A percentile compares a stretch with the other conserved stretches of the same genome.
These are phyloP conservation scores for Cucurbita pepo DNA, from an alignment of 306 rosid species.

Conservation along the genomic window DNA sequence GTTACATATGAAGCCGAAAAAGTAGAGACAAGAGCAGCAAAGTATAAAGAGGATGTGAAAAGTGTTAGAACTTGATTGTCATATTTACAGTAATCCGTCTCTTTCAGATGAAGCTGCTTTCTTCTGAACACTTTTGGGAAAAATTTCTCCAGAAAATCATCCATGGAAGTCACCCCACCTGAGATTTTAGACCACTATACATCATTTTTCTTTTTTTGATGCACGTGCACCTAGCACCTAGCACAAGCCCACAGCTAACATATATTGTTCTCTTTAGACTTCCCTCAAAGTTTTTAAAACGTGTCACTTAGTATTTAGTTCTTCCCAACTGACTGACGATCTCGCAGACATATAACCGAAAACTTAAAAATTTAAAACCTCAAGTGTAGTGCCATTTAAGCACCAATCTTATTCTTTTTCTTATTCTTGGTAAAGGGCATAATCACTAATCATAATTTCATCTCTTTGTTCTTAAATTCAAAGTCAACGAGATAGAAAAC, in stretches of 20 bases:
- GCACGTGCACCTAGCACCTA: too few relatives aligned
- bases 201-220: neutral
- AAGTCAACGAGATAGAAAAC: neutral
- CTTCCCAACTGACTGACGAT: too few relatives aligned
- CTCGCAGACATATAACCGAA: too few relatives aligned
- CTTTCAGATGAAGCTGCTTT: slow-evolving; percentile 45
- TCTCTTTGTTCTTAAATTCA: neutral
- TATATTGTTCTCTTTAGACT: too few relatives aligned
- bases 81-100: slow-evolving; percentile 82
- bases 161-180: slow-evolving; percentile 98
- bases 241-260: too few relatives aligned
- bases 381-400: too few relatives aligned
- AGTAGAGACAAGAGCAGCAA: slow-evolving; percentile 72
- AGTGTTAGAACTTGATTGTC: slow-evolving; percentile 78
- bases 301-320: too few relatives aligned
- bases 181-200: slow-evolving; percentile 1
- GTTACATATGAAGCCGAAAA: slow-evolving; percentile 74
- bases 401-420: too few relatives aligned
- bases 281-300: too few relatives aligned
- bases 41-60: slow-evolving; percentile 81
- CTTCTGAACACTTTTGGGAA: slow-evolving; percentile 57
- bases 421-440: too few relatives aligned
- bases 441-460: too few relatives aligned
- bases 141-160: slow-evolving; percentile 62
- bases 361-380: too few relatives aligned